Conservation (phyloP, 78 protist species). For the Parvularia atlantis region DNA sequence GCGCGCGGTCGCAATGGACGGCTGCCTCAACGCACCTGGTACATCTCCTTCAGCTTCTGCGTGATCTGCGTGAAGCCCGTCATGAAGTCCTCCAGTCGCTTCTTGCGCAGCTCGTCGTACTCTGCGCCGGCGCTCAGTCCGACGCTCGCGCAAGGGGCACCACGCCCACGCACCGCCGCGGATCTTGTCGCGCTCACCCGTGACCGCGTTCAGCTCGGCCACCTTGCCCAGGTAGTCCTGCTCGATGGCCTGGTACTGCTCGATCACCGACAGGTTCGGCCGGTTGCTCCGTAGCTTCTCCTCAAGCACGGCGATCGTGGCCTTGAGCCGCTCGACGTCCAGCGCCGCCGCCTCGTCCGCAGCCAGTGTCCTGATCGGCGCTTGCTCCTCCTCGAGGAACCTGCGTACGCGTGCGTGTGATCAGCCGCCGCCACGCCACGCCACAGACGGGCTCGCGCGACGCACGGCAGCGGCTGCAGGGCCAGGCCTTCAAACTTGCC, state of each 20-base stretch:
- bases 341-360: not conserved
- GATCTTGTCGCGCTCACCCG: no score
- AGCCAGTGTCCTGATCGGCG: not conserved
- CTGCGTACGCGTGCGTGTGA: not conserved
- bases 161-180: no score
- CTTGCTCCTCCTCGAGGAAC: no score
- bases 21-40: conserved; percentile 8
- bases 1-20: not conserved
- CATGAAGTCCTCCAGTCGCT: conserved; percentile 90
- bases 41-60: conserved; percentile 87
- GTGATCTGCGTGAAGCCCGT: conserved; percentile 81
- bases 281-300: not conserved
- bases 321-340: not conserved
- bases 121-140: no score
- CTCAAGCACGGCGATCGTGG: conserved; percentile 1
- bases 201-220: conserved; percentile 46
- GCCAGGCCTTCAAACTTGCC: conserved; percentile 4
- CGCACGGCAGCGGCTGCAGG: not conserved
- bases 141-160: no score
- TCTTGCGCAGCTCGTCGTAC: conserved; percentile 32
- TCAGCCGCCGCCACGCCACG: not conserved
- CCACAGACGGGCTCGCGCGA: no score
- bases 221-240: conserved; percentile 29
- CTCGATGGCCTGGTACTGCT: conserved; percentile 57
- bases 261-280: conserved; percentile 49